A percentile compares a stretch with the other conserved stretches of the same genome.
These are phyloP conservation scores for Teunomyces panamensis DNA, from an alignment of 805 yeast species.

Conservation along the genomic window DNA sequence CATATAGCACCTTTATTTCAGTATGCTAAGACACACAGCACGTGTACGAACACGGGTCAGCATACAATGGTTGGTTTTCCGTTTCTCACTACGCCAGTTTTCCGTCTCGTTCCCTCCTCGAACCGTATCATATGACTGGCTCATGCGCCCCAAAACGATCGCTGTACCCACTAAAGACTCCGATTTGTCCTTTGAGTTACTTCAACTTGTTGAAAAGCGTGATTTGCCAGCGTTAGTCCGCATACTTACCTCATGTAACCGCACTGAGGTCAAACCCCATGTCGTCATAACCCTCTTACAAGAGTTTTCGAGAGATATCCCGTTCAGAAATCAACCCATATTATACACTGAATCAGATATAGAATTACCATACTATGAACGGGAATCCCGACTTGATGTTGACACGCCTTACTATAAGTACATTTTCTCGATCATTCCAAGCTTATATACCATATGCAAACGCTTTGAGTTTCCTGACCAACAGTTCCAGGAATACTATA, in stretches of 20 bases:
- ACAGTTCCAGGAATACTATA: slow-evolving; percentile 17
- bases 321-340: background rate
- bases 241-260: background rate
- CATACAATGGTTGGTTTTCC: background rate
- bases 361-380: slow-evolving; percentile 7
- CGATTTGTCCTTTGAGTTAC: background rate
- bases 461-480: slow-evolving; percentile 10
- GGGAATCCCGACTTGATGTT: slow-evolving; percentile 4
- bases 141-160: background rate
- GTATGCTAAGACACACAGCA: background rate
- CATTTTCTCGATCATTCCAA: slow-evolving; percentile 19
- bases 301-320: slow-evolving; percentile 1
- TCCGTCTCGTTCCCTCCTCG: background rate
- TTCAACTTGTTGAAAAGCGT: background rate
- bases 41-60: background rate
- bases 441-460: slow-evolving; percentile 18
- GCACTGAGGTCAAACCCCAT: slow-evolving; percentile 3
- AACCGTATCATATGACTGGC: slow-evolving; percentile 1
- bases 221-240: background rate
- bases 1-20: background rate
- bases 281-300: slow-evolving; percentile 2
- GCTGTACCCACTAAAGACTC: background rate
- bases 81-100: background rate
- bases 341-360: slow-evolving; percentile 5
- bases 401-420: slow-evolving; percentile 4